Evolutionary conservation across 2,329 filamentous ascomycete species (phyloP), one percentile per base, ranked within the genome.

Genomic region (Xylariaceae sp.): DNA sequence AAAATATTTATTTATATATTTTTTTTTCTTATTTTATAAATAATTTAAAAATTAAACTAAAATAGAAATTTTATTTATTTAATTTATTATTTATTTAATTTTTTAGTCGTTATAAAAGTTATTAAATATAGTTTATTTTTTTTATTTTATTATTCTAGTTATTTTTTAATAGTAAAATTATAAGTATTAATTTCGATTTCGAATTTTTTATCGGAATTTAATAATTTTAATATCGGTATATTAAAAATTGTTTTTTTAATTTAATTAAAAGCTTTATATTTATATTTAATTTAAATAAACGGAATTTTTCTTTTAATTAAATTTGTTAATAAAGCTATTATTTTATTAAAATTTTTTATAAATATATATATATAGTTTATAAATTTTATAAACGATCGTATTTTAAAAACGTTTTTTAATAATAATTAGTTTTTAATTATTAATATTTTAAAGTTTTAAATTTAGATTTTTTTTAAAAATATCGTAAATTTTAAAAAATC

Each of bases 361-460:
- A 36, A 36, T 20, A n/a, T n/a, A 36, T 36, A 16, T 10, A 8
- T 36, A 36, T 16, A 36, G 17, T 10, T 36, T 36, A 36, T 16
- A 7, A 10, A 36, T 10, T 36, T 20, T 36, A 10, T 16, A 16
- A 36, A 36, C 8, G 7, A 36, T 14, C 25, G 25, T 29, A 36
- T 36, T 36, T 16, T 36, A 36, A 36, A n/a, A 16, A n/a, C n/a
- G n/a, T n/a, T 36, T 36, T 36, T 36, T 36, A 36, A 8, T 29
- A 29, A 29, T 14, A 14, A 8, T 8, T 29, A 8, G 8, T 29
- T 8, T 8, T 8, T 29, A 29, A 8, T 29, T 8, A 14, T 29
- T 29, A 29, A 29, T 29, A 29, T 29, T 29, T 8, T 29, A 14
- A 8, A 29, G 25, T 14, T 8, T 29, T 8, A 8, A 29, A 29